A percentile compares a stretch with the other conserved stretches of the same genome.
Conservation (phyloP, 352 stramenopile genomes). For the Globisporangium perplexum region DNA sequence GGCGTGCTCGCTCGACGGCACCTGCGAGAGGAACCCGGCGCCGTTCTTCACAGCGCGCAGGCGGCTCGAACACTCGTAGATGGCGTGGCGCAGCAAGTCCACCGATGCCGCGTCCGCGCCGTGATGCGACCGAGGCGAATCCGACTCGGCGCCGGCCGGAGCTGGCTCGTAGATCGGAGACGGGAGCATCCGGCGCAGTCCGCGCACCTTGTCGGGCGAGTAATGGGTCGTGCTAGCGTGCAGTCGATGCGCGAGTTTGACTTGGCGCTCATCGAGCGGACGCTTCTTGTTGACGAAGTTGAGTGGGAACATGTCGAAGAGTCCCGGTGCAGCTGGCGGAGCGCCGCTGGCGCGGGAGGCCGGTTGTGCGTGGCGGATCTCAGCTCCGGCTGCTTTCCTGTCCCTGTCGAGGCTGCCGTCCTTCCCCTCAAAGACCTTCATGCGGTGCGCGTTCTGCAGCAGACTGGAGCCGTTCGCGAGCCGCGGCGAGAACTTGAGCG, state of each 20-base stretch:
- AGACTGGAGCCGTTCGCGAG: conserved; percentile 27
- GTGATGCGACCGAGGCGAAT: conserved; percentile 1
- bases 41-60: conserved; percentile 47
- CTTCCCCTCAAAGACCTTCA: conserved; percentile 20
- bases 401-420: background rate
- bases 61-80: conserved; percentile 41
- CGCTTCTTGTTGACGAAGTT: conserved; percentile 29
- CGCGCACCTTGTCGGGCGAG: conserved; percentile 34
- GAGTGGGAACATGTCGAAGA: conserved; percentile 32
- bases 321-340: background rate
- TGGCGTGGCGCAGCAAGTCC: conserved; percentile 38
- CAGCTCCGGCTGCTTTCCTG: background rate
- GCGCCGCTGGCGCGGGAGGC: background rate
- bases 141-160: conserved; percentile 1
- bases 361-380: conserved; percentile 3
- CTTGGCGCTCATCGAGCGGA: conserved; percentile 36
- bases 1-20: conserved; percentile 21
- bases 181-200: conserved; percentile 17
- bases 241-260: conserved; percentile 42
- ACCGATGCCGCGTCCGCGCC: conserved; percentile 41
- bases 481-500: conserved; percentile 59
- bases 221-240: conserved; percentile 43
- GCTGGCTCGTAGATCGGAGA: conserved; percentile 1
- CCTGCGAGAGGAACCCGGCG: conserved; percentile 30
- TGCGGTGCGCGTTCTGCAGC: conserved; percentile 29